phyloP scores from a whole-genome alignment of 2,329 filamentous ascomycete species.

The Botrytis deweyae region DNA sequence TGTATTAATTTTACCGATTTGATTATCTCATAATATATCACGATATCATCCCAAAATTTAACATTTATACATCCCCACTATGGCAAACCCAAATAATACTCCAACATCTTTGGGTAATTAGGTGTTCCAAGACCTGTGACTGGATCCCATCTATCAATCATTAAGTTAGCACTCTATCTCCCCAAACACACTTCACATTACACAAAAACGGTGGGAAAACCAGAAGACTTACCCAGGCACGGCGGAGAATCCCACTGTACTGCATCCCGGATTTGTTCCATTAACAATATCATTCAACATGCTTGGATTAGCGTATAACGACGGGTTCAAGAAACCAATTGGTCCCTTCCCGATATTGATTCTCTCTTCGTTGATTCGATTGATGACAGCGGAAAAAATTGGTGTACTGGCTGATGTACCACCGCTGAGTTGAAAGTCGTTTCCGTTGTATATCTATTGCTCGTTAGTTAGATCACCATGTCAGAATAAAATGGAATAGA shows the following conservation, averaged over 20 bases:
- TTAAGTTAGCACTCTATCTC: neutral
- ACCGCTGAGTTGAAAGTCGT: conserved; percentile 36
- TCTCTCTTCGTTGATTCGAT: conserved; percentile 51
- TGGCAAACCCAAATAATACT: conserved; percentile 31
- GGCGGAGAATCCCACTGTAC: conserved; percentile 37
- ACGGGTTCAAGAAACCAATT: conserved; percentile 53
- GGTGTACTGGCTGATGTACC: conserved; percentile 53
- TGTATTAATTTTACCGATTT: neutral
- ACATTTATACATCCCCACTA: neutral
- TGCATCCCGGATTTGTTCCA: conserved; percentile 37
- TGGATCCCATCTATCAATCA: conserved; percentile 37
- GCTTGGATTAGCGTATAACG: conserved; percentile 47
- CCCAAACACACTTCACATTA: neutral
- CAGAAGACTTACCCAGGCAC: conserved; percentile 28
- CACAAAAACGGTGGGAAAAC: too few relatives aligned
- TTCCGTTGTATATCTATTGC: conserved; percentile 24
- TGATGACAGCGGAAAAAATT: conserved; percentile 49
- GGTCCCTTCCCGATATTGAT: conserved; percentile 47
- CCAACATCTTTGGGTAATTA: conserved; percentile 32
- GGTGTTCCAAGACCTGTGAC: conserved; percentile 37
- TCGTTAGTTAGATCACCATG: neutral
- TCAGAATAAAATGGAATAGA: neutral
- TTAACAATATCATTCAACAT: conserved; percentile 39
- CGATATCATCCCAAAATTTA: neutral
- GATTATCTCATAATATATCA: neutral